Evolutionary conservation across 129 eudicot species (phyloP).

Genomic region (Pseudognaphalium luteoalbum): DNA sequence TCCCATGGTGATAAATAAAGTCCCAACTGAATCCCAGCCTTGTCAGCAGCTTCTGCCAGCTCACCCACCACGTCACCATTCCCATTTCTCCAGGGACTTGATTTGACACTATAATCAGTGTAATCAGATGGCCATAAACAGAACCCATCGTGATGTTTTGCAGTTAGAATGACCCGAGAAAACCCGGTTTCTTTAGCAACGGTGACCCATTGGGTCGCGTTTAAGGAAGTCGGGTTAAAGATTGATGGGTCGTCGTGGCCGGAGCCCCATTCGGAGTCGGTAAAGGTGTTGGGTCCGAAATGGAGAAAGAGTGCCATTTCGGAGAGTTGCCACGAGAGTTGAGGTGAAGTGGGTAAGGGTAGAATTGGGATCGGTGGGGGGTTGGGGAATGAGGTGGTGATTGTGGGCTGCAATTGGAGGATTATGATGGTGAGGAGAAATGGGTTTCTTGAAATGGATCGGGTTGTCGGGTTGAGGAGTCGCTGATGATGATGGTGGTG

Average conservation of each 20-base stretch:
- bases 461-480: conserved; percentile 35
- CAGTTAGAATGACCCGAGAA: conserved; percentile 67
- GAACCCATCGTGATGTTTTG: conserved; percentile 93
- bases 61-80: conserved; percentile 81
- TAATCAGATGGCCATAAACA: conserved; percentile 86
- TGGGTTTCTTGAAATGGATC: conserved; percentile 31
- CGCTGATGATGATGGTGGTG: background rate
- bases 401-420: conserved; percentile 20
- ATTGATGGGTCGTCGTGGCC: conserved; percentile 71
- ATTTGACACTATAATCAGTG: conserved; percentile 70
- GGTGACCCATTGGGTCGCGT: conserved; percentile 74
- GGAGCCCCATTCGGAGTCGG: conserved; percentile 81
- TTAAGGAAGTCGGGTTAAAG: conserved; percentile 55
- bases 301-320: conserved; percentile 90
- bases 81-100: conserved; percentile 77
- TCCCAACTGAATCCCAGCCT: conserved; percentile 66
- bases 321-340: conserved; percentile 76
- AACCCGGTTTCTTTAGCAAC: conserved; percentile 76
- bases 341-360: conserved; percentile 71
- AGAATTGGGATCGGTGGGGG: conserved; percentile 85
- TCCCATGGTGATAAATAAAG: conserved; percentile 97
- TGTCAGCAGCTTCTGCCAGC: conserved; percentile 68
- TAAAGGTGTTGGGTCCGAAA: conserved; percentile 95
- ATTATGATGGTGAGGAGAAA: conserved; percentile 26
- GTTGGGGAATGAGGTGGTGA: conserved; percentile 37